Base-by-base conservation (phyloP, 1,284 basidiomycete genomes). In the Cryptococcus wingfieldii region DNA sequence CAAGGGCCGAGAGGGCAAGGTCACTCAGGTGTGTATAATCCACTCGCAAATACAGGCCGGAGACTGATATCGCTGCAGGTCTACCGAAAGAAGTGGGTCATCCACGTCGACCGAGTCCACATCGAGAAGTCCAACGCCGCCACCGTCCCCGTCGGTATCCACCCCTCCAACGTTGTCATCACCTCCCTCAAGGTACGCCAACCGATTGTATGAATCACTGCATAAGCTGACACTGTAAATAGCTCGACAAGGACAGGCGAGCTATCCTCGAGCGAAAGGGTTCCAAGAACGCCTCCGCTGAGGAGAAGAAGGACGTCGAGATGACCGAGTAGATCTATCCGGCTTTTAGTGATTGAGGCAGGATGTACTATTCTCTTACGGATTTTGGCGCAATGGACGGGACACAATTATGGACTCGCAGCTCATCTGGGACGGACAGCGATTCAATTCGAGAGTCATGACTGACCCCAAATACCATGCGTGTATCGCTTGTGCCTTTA, bases 61-160 rank as follows among this genome's bases (percentile, higher is more conserved):
- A 37, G 34, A 28, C 50, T 60, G 38, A 56, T 13, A 18, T 25
- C 19, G 34, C 55, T 55, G 43, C 86, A 93, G 80, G 94, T 98
- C 63, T 97, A 97, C 86, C 89, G 95, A 78, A 97, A 98, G 88
- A 97, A 97, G 81, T 98, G 91, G 90, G 91, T 98, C 58, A 89
- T 98, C 79, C 89, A 98, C 82, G 89, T 99, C 75, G 96, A 98
- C 80, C 90, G 94, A 77, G 93, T 99, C 61, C 87, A 89, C 76
- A 86, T 94, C 66, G 96, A 99, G 83, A 98, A 98, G 83, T 90
- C 90, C 68, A 97, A 96, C 78, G 96, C 96, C 67, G 88, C 93
- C 62, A 88, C 93, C 58, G 86, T 88, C 58, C 88, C 90, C 71
- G 92, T 98, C 72, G 93, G 93, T 69, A 86, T 99, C 72, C 88